Evolutionary conservation across 371 early-diverging fungal species (phyloP).

Genomic region (Mortierella sp.): DNA sequence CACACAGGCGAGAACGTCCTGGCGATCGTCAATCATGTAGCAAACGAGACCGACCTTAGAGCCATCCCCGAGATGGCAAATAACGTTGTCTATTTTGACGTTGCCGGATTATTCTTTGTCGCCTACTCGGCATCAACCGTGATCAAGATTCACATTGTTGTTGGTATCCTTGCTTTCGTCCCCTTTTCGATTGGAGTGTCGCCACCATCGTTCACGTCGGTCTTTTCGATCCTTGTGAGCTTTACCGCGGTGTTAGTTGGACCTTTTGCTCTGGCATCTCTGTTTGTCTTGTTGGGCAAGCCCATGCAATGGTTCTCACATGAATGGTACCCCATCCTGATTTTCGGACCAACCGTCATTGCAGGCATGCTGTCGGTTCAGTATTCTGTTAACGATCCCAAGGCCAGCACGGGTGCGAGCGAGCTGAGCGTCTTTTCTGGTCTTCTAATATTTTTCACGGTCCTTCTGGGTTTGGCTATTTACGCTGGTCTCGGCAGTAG

Average conservation of each 20-base stretch:
- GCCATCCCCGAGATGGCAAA: constrained; percentile 58
- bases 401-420: constrained; percentile 38
- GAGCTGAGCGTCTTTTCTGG: constrained; percentile 41
- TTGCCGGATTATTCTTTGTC: constrained; percentile 74
- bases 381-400: constrained; percentile 53
- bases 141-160: constrained; percentile 52
- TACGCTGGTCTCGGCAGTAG: constrained; percentile 41
- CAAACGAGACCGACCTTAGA: constrained; percentile 1
- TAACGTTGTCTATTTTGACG: constrained; percentile 75
- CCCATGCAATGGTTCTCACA: constrained; percentile 78
- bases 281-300: constrained; percentile 61
- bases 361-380: constrained; percentile 65
- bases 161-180: constrained; percentile 23
- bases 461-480: constrained; percentile 23
- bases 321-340: constrained; percentile 69
- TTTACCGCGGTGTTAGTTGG: constrained; percentile 48
- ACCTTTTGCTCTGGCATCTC: constrained; percentile 57
- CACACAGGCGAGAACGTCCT: constrained; percentile 79
- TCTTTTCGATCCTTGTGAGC: constrained; percentile 56
- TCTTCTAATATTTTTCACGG: constrained; percentile 32
- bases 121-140: constrained; percentile 73
- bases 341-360: constrained; percentile 68
- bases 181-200: constrained; percentile 18
- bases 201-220: constrained; percentile 35
- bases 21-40: constrained; percentile 68